These are phyloP conservation scores for Candida nitratophila DNA, from an alignment of 805 yeast species.

Conservation along the genomic window DNA sequence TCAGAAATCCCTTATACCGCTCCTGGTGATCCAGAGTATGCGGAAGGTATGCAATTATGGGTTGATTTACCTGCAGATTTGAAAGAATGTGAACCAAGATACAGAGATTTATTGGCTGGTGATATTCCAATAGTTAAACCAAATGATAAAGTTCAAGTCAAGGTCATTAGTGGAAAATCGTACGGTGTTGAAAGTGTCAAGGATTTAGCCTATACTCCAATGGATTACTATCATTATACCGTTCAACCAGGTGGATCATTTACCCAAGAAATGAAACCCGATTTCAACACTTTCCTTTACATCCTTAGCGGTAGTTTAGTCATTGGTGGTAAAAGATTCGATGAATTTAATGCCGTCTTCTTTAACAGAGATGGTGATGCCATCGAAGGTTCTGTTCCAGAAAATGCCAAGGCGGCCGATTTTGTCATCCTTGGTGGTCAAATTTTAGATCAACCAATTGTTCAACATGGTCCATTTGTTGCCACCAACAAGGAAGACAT, in stretches of 20 bases:
- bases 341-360: conserved; percentile 47
- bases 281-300: conserved; percentile 66
- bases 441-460: conserved; percentile 63
- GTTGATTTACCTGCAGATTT: conserved; percentile 66
- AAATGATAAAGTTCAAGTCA: conserved; percentile 55
- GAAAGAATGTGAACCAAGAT: conserved; percentile 63
- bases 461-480: conserved; percentile 91
- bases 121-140: conserved; percentile 69
- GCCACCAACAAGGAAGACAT: conserved; percentile 63
- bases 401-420: conserved; percentile 39
- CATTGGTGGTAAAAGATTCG: conserved; percentile 35
- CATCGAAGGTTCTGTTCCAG: conserved; percentile 47
- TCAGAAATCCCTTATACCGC: conserved; percentile 73
- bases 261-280: conserved; percentile 49
- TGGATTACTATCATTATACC: conserved; percentile 61
- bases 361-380: conserved; percentile 65
- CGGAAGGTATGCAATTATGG: conserved; percentile 79
- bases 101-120: conserved; percentile 62
- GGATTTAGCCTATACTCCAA: conserved; percentile 78
- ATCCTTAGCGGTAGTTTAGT: conserved; percentile 53
- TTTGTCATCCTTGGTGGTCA: conserved; percentile 75
- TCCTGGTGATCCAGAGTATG: conserved; percentile 37
- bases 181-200: conserved; percentile 69
- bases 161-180: conserved; percentile 71
- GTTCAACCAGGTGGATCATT: conserved; percentile 61